Evolutionary conservation across 768 basidiomycete species (phyloP).

Genomic region (Pulveroboletus sp.): DNA sequence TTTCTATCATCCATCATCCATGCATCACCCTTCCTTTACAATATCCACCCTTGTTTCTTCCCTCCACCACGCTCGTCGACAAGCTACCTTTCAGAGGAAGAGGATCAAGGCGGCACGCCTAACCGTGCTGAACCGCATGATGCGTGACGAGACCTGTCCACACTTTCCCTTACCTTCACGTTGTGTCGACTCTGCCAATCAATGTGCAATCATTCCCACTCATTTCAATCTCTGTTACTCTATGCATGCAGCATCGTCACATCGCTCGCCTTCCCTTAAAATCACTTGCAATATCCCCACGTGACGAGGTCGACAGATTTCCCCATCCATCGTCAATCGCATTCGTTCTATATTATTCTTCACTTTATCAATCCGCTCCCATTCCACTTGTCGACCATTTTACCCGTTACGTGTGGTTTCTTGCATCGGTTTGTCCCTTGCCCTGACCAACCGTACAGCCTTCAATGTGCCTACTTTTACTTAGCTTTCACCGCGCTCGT

Average conservation of each 20-base stretch:
- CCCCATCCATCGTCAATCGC: slow-evolving; percentile 43
- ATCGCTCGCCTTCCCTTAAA: slow-evolving; percentile 41
- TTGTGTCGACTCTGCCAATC: slow-evolving; percentile 23
- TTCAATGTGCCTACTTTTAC: slow-evolving; percentile 34
- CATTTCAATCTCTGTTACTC: slow-evolving; percentile 43
- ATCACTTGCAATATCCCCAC: slow-evolving; percentile 44
- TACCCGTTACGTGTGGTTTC: slow-evolving; percentile 34
- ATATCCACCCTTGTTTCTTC: slow-evolving; percentile 43
- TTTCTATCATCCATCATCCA: slow-evolving; percentile 65
- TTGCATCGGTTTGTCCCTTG: slow-evolving; percentile 29
- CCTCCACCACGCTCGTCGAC: slow-evolving; percentile 50
- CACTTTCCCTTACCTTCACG: slow-evolving; percentile 9
- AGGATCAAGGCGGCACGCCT: slow-evolving; percentile 12
- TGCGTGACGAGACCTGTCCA: slow-evolving; percentile 9
- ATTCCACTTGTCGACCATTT: slow-evolving; percentile 34
- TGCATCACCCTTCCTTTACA: slow-evolving; percentile 62
- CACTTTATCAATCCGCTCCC: slow-evolving; percentile 64
- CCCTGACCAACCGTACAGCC: slow-evolving; percentile 24
- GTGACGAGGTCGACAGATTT: slow-evolving; percentile 56
- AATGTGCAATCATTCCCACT: slow-evolving; percentile 40
- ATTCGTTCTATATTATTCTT: slow-evolving; percentile 80
- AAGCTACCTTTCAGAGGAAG: slow-evolving; percentile 39
- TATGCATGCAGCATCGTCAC: slow-evolving; percentile 57
- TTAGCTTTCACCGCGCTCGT: slow-evolving; percentile 29
- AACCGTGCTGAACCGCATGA: slow-evolving; percentile 21